Percentiles rank a stretch among this genome's conserved stretches.
These are phyloP conservation scores for Rhodofomes roseus DNA, from an alignment of 1,284 basidiomycete species.

Conservation along the genomic window DNA sequence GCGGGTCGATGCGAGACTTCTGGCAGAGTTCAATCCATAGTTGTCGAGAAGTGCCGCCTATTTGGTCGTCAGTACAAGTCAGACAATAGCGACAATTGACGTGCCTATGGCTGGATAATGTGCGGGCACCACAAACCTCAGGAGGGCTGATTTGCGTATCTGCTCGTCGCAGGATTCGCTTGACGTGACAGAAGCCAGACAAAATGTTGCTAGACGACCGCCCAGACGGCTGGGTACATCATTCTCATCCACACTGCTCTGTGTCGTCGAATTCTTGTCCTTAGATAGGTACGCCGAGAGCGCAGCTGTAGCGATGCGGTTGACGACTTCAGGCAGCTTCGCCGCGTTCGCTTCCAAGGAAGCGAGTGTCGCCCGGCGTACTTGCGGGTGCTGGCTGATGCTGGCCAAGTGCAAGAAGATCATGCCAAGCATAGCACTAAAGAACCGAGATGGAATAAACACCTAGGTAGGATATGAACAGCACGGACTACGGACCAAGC, in stretches of 20 bases:
- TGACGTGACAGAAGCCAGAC: conserved; percentile 46
- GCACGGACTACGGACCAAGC: conserved; percentile 45
- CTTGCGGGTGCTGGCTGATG: conserved; percentile 48
- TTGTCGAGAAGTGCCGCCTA: conserved; percentile 54
- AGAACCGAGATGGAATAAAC: not conserved
- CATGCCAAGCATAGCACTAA: conserved; percentile 43
- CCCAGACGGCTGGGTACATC: conserved; percentile 41
- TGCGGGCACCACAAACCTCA: conserved; percentile 62
- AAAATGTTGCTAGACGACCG: conserved; percentile 43
- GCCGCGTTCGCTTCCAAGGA: conserved; percentile 37
- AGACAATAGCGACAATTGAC: conserved; percentile 4
- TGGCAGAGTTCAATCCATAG: conserved; percentile 87
- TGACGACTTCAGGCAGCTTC: conserved; percentile 43
- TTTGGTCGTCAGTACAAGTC: not conserved
- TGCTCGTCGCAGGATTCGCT: conserved; percentile 34
- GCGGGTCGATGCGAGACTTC: conserved; percentile 64
- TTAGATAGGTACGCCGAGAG: conserved; percentile 43
- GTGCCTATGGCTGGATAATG: conserved; percentile 73
- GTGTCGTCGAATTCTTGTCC: conserved; percentile 11
- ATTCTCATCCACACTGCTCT: conserved; percentile 29
- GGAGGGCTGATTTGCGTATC: conserved; percentile 42
- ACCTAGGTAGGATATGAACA: not conserved
- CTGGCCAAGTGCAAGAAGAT: conserved; percentile 67
- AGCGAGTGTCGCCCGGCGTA: conserved; percentile 45
- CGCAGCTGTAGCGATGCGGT: conserved; percentile 53